Evolutionary conservation across 352 stramenopile species (phyloP).

Genomic region (Aphanomyces stellatus): DNA sequence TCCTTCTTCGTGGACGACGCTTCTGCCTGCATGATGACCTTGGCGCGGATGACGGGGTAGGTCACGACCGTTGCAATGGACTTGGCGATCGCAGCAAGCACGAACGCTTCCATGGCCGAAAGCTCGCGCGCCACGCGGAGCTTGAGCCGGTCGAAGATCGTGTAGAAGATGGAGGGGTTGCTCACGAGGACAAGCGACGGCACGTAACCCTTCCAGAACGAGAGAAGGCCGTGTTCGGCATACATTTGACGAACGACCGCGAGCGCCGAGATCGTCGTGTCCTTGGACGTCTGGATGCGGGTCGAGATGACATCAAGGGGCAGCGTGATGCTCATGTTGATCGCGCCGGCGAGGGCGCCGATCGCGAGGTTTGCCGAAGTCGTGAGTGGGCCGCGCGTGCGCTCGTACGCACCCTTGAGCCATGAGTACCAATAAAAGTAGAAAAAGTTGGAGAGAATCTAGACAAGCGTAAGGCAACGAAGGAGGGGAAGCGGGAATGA

Average conservation of each 20-base stretch:
- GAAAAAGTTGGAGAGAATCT: slow-evolving; percentile 60
- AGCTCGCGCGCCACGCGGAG: slow-evolving; percentile 38
- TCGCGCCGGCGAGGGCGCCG: slow-evolving; percentile 62
- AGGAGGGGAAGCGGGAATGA: neutral
- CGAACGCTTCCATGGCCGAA: slow-evolving; percentile 65
- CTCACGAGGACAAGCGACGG: slow-evolving; percentile 81
- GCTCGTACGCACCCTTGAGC: slow-evolving; percentile 55
- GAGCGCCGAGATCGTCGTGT: slow-evolving; percentile 7
- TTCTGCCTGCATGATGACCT: slow-evolving; percentile 80
- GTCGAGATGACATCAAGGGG: slow-evolving; percentile 85
- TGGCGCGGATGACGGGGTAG: slow-evolving; percentile 85
- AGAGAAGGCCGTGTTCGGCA: slow-evolving; percentile 50
- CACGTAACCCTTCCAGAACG: slow-evolving; percentile 85
- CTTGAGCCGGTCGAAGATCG: slow-evolving; percentile 82
- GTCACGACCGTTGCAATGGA: slow-evolving; percentile 74
- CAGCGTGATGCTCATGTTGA: slow-evolving; percentile 84
- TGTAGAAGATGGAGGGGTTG: slow-evolving; percentile 88
- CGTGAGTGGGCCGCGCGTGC: slow-evolving; percentile 28
- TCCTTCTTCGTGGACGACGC: slow-evolving; percentile 57
- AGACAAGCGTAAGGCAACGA: neutral
- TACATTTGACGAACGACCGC: slow-evolving; percentile 39
- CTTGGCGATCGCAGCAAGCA: slow-evolving; percentile 75
- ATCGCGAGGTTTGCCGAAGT: slow-evolving; percentile 67
- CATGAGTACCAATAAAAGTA: slow-evolving; percentile 86
- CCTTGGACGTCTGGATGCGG: slow-evolving; percentile 58